A percentile compares a stretch with the other conserved stretches of the same genome.
These are phyloP conservation scores for Parasitella parasitica DNA, from an alignment of 371 early-diverging fungal genomes.

Conservation along the genomic window DNA sequence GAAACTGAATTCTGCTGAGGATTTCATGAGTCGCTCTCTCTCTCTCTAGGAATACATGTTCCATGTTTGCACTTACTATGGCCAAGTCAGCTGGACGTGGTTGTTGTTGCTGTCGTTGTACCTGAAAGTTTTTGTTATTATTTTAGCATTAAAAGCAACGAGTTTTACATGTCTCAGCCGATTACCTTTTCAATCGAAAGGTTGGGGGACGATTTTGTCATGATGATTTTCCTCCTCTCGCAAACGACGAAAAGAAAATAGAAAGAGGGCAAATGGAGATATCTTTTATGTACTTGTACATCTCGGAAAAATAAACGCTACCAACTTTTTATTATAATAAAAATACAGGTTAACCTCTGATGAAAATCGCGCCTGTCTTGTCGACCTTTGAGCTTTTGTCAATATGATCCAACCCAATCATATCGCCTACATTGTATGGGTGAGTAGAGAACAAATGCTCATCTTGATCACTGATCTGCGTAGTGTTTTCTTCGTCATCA, in stretches of 20 bases:
- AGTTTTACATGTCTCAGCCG: not conserved
- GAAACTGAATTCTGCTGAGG: not conserved
- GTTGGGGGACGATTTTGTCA: not conserved
- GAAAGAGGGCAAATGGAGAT: not conserved
- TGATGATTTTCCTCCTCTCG: not conserved
- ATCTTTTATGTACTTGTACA: not conserved
- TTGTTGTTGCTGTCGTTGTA: not conserved
- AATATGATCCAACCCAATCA: slow-evolving; percentile 70
- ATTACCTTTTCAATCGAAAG: not conserved
- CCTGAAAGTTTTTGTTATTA: not conserved
- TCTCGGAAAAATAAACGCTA: slow-evolving; percentile 2
- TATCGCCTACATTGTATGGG: slow-evolving; percentile 34
- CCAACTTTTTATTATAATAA: not conserved
- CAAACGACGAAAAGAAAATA: not conserved
- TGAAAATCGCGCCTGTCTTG: slow-evolving; percentile 52
- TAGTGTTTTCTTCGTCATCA: slow-evolving; percentile 25
- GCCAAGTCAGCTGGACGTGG: not conserved
- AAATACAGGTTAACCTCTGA: slow-evolving; percentile 47
- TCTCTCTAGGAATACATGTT: not conserved
- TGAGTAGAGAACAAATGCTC: slow-evolving; percentile 6
- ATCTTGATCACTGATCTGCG: slow-evolving; percentile 48
- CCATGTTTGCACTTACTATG: not conserved
- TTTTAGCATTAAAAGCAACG: too few relatives aligned
- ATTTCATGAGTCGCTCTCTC: not conserved
- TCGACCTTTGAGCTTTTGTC: slow-evolving; percentile 55